Percentiles rank a stretch among this genome's conserved stretches.
Conservation (phyloP, 345 rosid species). For the Citropsis articulata region DNA sequence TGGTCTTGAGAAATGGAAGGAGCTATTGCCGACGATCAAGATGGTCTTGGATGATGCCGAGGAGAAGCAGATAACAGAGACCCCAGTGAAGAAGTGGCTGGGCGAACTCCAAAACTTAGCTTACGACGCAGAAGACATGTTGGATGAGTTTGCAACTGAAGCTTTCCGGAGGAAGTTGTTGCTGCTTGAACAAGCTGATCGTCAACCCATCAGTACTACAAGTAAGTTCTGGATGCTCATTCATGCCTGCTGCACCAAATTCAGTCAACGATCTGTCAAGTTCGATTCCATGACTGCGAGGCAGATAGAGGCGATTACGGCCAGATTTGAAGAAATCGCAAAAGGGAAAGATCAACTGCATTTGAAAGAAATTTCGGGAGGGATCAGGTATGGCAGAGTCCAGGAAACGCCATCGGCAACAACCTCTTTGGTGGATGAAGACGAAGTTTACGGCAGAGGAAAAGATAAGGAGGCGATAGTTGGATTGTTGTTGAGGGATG, state of each 20-base stretch:
- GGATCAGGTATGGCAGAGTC: background rate
- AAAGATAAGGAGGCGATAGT: constrained; percentile 10
- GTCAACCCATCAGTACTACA: background rate
- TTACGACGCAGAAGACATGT: constrained; percentile 18
- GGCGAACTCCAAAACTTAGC: constrained; percentile 7
- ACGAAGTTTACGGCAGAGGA: constrained; percentile 21
- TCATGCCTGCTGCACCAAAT: background rate
- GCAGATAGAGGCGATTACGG: constrained; percentile 4
- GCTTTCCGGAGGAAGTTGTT: background rate
- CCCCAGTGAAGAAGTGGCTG: background rate
- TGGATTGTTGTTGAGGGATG: background rate
- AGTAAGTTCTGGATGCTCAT: background rate
- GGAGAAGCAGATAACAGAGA: constrained; percentile 10
- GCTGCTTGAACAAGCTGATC: background rate
- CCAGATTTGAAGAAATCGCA: constrained; percentile 8
- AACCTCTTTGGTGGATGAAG: constrained; percentile 16
- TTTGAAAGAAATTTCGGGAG: background rate
- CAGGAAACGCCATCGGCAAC: background rate
- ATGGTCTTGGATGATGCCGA: constrained; percentile 21
- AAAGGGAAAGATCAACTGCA: background rate
- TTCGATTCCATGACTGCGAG: background rate
- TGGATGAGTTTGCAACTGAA: constrained; percentile 19
- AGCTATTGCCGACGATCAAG: background rate
- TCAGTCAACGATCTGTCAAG: background rate
- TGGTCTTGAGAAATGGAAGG: constrained; percentile 16